phyloP scores from a whole-genome alignment of 768 basidiomycete species.

The Tulasnella calospora region DNA sequence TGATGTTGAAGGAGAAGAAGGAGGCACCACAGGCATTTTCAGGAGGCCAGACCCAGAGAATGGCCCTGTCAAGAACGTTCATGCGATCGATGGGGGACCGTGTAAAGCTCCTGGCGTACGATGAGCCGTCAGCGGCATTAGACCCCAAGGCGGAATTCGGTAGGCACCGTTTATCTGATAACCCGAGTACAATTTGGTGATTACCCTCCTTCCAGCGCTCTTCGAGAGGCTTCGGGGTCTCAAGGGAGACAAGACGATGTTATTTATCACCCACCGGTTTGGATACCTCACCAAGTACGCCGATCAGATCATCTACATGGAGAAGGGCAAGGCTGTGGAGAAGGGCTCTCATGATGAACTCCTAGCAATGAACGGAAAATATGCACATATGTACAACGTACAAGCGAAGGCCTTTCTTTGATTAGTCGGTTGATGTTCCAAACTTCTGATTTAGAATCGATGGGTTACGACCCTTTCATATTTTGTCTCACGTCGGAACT shows the following conservation, averaged over 20 bases:
- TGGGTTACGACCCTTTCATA: background rate
- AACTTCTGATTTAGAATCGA: background rate
- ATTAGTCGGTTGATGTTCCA: background rate
- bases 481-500: background rate
- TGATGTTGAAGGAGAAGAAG: slow-evolving; percentile 31
- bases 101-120: slow-evolving; percentile 49
- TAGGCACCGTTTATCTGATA: background rate
- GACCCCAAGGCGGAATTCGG: slow-evolving; percentile 51
- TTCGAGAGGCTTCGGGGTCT: slow-evolving; percentile 25
- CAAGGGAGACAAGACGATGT: slow-evolving; percentile 27
- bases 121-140: slow-evolving; percentile 56
- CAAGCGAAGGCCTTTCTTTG: slow-evolving; percentile 27
- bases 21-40: slow-evolving; percentile 32
- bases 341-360: slow-evolving; percentile 27
- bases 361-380: slow-evolving; percentile 22
- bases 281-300: slow-evolving; percentile 29
- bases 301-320: slow-evolving; percentile 29
- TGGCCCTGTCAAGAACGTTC: slow-evolving; percentile 40
- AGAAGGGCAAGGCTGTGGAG: slow-evolving; percentile 27
- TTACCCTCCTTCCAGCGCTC: slow-evolving; percentile 9
- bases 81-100: slow-evolving; percentile 42
- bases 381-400: slow-evolving; percentile 27
- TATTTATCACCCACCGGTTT: slow-evolving; percentile 29
- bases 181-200: slow-evolving; percentile 10
- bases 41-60: slow-evolving; percentile 37